Base-by-base conservation (phyloP, 2,329 filamentous ascomycete genomes). In the Cercospora sojina region DNA sequence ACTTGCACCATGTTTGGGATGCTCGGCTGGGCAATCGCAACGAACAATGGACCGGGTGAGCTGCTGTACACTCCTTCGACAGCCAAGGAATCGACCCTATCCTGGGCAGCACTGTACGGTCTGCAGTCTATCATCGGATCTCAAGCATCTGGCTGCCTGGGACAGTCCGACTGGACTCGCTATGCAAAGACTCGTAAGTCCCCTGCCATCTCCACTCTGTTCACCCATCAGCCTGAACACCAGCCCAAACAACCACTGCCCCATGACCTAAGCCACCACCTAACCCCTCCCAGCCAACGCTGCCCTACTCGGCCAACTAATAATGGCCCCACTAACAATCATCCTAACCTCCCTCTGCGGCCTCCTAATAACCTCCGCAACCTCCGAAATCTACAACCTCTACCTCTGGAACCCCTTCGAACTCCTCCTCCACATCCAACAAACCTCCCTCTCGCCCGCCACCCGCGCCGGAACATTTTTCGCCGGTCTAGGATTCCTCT, bases 271-370 rank as follows among this genome's bases (percentile, higher is more conserved):
- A 49, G 6, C 9, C 43, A 43, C 2, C 10, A 12, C 5, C 47
- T 51, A 20, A 51, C 5, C 4, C 20, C 47, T 25, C 47, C 47
- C 20, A 51, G 47, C 57, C 18, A 67, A 67, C 20, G 64, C 71
- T 5, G 65, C 71, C 2, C 59, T 71, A 1, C 25, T 69, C 6
- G 62, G 65, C 16, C 70, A 73, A 41, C 62, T 67, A 3, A 38
- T 86, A 38, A 75, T 75, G 13, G 78, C 74, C 18, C 79, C 80
- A 5, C 62, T 70, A 23, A 38, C 59, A 9, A 67, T 70, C 18
- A 59, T 51, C 25, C 38, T 69, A 18, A 67, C 65, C 13, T 65
- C 67, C 27, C 51, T 68, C 32, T 68, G 65, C 27, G 67, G 67
- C 1, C 76, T 81, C 20, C 70, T 75, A 7, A 67, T 71, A 23